Base-by-base conservation (phyloP, 2,329 filamentous ascomycete genomes). In the Epichloe sibirici region DNA sequence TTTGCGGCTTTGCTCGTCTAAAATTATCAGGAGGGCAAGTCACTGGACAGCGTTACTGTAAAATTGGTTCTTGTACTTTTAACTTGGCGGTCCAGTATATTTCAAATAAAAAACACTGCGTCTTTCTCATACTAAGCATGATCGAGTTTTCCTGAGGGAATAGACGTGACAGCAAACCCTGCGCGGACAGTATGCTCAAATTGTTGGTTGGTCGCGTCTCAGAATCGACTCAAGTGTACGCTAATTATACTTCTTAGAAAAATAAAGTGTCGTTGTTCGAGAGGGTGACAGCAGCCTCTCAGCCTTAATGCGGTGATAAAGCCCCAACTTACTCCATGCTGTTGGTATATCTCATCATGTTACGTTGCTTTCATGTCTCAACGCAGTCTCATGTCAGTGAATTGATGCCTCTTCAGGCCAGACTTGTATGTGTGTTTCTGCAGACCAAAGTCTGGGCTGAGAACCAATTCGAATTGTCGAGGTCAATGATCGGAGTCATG, bases 1-100 rank as follows among this genome's bases (percentile, higher is more conserved):
- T 54, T 51, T 43, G 52, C 52, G 25, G 45, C 40, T 6, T 37
- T 54, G 11, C 49, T 54, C 28, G 35, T 54, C 31, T 54, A 51
- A 13, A 15, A 6, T 17, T 8, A 12, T 9, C 11, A 44, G 17
- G 2, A 23, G 8, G 11, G 11, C 17, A 11, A 12, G 8, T 17
- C 40, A 43, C 4, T 21, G 42, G 12, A 25, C 23, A 23, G 23
- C 23, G 21, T 25, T 12, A 7, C 23, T 13, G 23, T 44, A 11
- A 3, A 5, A 31, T 8, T 13, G 9, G 43, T 5, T 31, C 31
- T 3, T 5, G 5, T 31, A 11, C 25, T 5, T 8, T 34, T 25
- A 1, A 15, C 13, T 45, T n/a, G n/a, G 25, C 43, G 13, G 8
- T 31, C 4, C n/a, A 15, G 2, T 5, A 45, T 3, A n/a, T 31